phyloP scores from a whole-genome alignment of 108 stramenopile genomes.

The Conticribra weissflogii region DNA sequence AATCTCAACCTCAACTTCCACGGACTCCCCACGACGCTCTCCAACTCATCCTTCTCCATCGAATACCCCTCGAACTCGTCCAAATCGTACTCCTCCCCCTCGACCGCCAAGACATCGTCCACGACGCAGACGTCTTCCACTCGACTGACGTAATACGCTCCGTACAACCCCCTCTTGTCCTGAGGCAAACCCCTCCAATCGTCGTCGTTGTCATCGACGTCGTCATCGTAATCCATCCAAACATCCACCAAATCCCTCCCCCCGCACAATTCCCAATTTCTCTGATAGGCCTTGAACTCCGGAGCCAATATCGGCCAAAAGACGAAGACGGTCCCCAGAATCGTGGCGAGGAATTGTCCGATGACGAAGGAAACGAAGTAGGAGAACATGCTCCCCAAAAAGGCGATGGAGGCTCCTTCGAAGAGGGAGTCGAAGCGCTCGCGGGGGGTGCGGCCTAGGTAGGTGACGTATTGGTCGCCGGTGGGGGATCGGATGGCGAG shows the following conservation, averaged over 20 bases:
- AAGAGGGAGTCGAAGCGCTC: constrained; percentile 69
- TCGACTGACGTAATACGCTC: constrained; percentile 65
- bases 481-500: constrained; percentile 65
- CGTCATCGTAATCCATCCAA: constrained; percentile 64
- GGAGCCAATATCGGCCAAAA: constrained; percentile 81
- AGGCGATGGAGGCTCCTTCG: constrained; percentile 66
- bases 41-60: constrained; percentile 70
- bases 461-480: constrained; percentile 73
- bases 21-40: constrained; percentile 66
- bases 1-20: constrained; percentile 68
- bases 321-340: constrained; percentile 64
- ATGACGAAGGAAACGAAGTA: constrained; percentile 82
- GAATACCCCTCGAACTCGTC: constrained; percentile 76
- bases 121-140: constrained; percentile 77
- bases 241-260: constrained; percentile 80
- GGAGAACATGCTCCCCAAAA: constrained; percentile 70
- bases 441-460: constrained; percentile 63
- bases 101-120: constrained; percentile 49
- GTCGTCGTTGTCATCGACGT: too few species aligned
- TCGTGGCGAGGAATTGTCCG: constrained; percentile 71
- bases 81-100: constrained; percentile 66
- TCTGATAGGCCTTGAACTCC: constrained; percentile 71
- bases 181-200: constrained; percentile 13
- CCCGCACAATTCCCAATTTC: constrained; percentile 83
- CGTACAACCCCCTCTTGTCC: constrained; percentile 72